phyloP scores from a whole-genome alignment of 441 rosid species.

The Euphorbia celastroides region DNA sequence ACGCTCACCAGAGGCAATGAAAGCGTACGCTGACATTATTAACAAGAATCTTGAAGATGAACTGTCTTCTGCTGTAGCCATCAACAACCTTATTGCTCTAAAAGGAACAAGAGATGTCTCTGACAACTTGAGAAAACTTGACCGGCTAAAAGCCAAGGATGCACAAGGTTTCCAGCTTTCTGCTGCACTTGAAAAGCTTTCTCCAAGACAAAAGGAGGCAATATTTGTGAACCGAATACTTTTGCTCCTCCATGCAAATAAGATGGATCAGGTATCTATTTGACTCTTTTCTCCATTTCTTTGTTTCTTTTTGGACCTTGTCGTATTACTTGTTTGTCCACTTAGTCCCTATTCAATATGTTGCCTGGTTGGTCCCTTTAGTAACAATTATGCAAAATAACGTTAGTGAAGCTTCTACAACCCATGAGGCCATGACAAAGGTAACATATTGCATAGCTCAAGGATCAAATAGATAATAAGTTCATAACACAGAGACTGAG shows the following conservation, averaged over 20 bases:
- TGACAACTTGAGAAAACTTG: conserved; percentile 81
- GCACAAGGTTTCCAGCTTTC: conserved; percentile 58
- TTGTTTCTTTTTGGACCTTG: no score
- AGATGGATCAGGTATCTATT: conserved; percentile 59
- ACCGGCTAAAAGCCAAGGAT: conserved; percentile 68
- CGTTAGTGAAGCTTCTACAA: no score
- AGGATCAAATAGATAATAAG: no score
- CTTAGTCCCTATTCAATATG: no score
- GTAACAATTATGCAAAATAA: no score
- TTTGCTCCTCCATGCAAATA: conserved; percentile 83
- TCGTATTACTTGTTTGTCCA: no score
- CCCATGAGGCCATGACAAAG: no score
- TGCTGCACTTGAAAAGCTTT: conserved; percentile 66
- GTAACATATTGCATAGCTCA: no score
- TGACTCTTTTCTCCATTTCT: conserved; percentile 16
- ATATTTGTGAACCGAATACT: conserved; percentile 73
- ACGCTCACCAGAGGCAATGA: conserved; percentile 51
- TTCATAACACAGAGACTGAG: no score
- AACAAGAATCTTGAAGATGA: conserved; percentile 69
- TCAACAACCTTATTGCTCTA: conserved; percentile 67
- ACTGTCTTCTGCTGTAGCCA: conserved; percentile 73
- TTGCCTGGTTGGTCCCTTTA: no score
- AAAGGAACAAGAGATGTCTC: conserved; percentile 78
- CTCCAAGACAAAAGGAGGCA: conserved; percentile 64
- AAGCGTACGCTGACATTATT: conserved; percentile 51